Percentiles rank a stretch among this genome's conserved stretches.
phyloP scores from a whole-genome alignment of 2,329 filamentous ascomycete genomes.

The Cladosporium sp. region DNA sequence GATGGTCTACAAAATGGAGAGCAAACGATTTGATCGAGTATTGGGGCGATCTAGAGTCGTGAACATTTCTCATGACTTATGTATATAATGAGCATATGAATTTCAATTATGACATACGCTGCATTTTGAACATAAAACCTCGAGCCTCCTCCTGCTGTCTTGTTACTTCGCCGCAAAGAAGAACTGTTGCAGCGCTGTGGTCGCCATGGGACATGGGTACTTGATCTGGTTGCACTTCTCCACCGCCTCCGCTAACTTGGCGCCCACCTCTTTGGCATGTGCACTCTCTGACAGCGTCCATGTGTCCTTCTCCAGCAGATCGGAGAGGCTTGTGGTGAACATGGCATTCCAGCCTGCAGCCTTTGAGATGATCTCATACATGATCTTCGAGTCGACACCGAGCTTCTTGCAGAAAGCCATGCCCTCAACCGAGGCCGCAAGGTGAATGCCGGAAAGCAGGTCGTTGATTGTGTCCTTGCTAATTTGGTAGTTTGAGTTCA shows the following conservation, averaged over 20 bases:
- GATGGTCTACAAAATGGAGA: constrained; percentile 56
- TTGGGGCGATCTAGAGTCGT: constrained; percentile 46
- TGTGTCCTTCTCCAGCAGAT: constrained; percentile 37
- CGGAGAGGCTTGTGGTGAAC: constrained; percentile 42
- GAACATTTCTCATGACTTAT: neutral
- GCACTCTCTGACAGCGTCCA: constrained; percentile 39
- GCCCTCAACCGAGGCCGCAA: constrained; percentile 51
- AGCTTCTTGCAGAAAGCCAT: constrained; percentile 50
- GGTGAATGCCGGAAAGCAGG: constrained; percentile 49
- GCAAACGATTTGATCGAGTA: constrained; percentile 54
- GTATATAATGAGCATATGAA: constrained; percentile 4
- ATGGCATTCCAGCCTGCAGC: constrained; percentile 50
- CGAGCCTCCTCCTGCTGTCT: neutral
- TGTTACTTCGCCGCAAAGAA: constrained; percentile 30
- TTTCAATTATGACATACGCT: neutral
- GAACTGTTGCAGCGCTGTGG: constrained; percentile 38
- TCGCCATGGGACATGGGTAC: constrained; percentile 39
- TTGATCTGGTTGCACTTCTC: constrained; percentile 39
- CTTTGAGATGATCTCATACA: constrained; percentile 49
- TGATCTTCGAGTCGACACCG: constrained; percentile 46
- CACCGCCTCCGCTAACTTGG: constrained; percentile 43
- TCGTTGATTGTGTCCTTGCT: constrained; percentile 40
- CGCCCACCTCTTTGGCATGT: constrained; percentile 40
- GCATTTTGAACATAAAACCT: neutral
- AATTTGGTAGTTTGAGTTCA: constrained; percentile 37